Evolutionary conservation across 352 stramenopile species (phyloP).

Genomic region (Phytopythium delawarense): DNA sequence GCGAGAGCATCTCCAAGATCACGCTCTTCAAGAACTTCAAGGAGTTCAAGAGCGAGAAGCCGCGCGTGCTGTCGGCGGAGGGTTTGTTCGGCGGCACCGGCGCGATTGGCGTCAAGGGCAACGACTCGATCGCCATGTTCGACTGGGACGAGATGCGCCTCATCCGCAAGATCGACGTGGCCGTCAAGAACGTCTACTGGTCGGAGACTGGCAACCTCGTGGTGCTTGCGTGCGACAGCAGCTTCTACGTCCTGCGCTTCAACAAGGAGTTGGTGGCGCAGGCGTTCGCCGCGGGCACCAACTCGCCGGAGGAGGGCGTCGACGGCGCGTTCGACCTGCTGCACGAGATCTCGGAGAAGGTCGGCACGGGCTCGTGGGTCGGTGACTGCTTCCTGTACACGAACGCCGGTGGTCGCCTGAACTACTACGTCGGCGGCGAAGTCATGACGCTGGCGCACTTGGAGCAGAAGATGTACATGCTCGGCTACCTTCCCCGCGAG

Average conservation of each 20-base stretch:
- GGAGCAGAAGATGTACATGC: constrained; percentile 94
- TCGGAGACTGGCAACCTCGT: constrained; percentile 95
- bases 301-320: constrained; percentile 93
- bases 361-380: constrained; percentile 97
- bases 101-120: constrained; percentile 94
- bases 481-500: constrained; percentile 98
- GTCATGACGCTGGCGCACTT: constrained; percentile 98
- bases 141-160: constrained; percentile 98
- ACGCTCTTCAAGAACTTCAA: constrained; percentile 99
- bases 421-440: constrained; percentile 99
- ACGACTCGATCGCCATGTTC: constrained; percentile 97
- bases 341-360: constrained; percentile 96
- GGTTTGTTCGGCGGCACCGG: constrained; percentile 94
- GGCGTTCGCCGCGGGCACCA: constrained; percentile 86
- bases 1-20: constrained; percentile 94
- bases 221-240: constrained; percentile 93
- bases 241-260: constrained; percentile 96
- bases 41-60: constrained; percentile 93
- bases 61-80: constrained; percentile 92
- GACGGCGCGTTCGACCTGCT: constrained; percentile 97
- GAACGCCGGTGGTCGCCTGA: constrained; percentile 91
- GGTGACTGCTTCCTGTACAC: constrained; percentile 99
- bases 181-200: constrained; percentile 98
- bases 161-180: constrained; percentile 97
- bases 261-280: constrained; percentile 88